Evolutionary conservation across 2,329 filamentous ascomycete species (phyloP).

Genomic region (Colletotrichum gigasporum): DNA sequence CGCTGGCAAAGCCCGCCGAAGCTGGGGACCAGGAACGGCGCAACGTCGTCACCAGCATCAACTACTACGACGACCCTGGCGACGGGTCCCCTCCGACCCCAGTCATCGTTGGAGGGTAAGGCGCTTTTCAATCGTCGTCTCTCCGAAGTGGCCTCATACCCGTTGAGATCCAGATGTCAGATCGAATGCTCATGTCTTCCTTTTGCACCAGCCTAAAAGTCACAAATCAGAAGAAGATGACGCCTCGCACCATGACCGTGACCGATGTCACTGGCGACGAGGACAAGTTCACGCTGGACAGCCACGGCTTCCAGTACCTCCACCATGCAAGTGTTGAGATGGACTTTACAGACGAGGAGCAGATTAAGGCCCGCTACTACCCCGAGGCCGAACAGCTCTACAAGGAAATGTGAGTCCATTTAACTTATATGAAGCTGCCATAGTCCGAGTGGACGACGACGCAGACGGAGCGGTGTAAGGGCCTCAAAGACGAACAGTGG

Average conservation of each 20-base stretch:
- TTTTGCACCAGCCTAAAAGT: slow-evolving; percentile 49
- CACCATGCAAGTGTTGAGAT: slow-evolving; percentile 65
- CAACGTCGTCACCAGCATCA: slow-evolving; percentile 28
- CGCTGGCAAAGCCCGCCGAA: background rate
- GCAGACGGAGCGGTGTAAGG: slow-evolving; percentile 15
- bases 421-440: background rate
- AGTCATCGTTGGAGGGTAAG: slow-evolving; percentile 33
- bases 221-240: slow-evolving; percentile 75
- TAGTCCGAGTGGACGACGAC: background rate
- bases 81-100: slow-evolving; percentile 33
- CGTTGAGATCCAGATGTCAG: background rate
- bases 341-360: slow-evolving; percentile 61
- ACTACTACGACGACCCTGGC: slow-evolving; percentile 34
- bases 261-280: slow-evolving; percentile 71
- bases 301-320: slow-evolving; percentile 62
- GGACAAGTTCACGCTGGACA: slow-evolving; percentile 69
- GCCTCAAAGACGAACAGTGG: slow-evolving; percentile 11
- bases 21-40: background rate
- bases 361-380: slow-evolving; percentile 52
- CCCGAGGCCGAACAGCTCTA: slow-evolving; percentile 32
- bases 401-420: slow-evolving; percentile 32
- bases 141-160: background rate
- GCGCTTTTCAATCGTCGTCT: slow-evolving; percentile 18
- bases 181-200: slow-evolving; percentile 5
- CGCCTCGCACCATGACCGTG: slow-evolving; percentile 60